Conservation (phyloP, 108 stramenopile species). For the Cyclotella kingstonii region DNA sequence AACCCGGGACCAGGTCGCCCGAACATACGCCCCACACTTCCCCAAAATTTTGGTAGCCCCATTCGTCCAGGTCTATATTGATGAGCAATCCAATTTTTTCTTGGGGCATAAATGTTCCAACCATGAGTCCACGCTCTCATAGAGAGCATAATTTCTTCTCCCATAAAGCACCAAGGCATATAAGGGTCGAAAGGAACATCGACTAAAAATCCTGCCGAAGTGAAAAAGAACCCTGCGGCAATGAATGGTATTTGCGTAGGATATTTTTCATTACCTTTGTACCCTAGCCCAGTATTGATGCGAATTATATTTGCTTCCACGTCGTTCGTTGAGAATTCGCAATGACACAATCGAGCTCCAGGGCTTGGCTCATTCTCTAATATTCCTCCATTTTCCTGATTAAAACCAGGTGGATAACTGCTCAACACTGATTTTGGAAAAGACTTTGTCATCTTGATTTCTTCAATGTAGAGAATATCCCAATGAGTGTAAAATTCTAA, state of each 20-base stretch:
- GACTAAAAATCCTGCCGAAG: conserved; percentile 65
- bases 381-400: conserved; percentile 14
- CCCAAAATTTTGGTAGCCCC: conserved; percentile 95
- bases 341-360: conserved; percentile 65
- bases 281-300: conserved; percentile 54
- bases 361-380: conserved; percentile 13
- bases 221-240: conserved; percentile 95
- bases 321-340: conserved; percentile 50
- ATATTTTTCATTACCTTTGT: conserved; percentile 24
- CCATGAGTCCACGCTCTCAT: conserved; percentile 89
- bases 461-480: conserved; percentile 76
- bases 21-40: conserved; percentile 76
- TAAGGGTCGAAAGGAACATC: conserved; percentile 94
- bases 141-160: conserved; percentile 91
- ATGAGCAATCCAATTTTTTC: conserved; percentile 89
- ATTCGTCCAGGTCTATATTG: conserved; percentile 85
- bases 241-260: conserved; percentile 58
- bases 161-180: conserved; percentile 97
- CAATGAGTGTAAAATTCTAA: conserved; percentile 73
- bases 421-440: conserved; percentile 76
- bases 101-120: conserved; percentile 93
- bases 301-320: conserved; percentile 84
- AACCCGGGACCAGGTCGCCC: conserved; percentile 60
- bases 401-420: conserved; percentile 83
- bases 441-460: conserved; percentile 52